Evolutionary conservation across 257 asterid genomes (phyloP), one percentile per base, ranked within the genome.

Genomic region (Voacanga thouarsii): DNA sequence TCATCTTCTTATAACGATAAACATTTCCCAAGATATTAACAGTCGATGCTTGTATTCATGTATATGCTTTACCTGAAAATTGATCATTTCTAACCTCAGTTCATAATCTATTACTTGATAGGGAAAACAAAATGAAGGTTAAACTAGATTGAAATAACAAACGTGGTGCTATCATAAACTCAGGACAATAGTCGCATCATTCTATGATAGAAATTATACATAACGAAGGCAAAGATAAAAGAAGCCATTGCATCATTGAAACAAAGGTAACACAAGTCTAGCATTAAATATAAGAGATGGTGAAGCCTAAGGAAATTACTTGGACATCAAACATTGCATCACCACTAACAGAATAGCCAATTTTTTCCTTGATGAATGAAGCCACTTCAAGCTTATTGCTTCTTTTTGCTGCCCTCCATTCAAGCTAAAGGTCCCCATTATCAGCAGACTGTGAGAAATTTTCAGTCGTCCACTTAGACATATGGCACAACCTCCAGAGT

Each of bases 301-400:
- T 4, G n/a, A 71, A 26, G 41, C 60, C 41, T 11, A 71, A 71
- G 84, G 78, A 82, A 75, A 51, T 78, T 79, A 92, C 97, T 92
- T 92, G 97, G 83, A 92, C 84, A 83, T 92, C 97, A 78, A 92
- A 92, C 96, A 92, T 87, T 82, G 96, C 92, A 83, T 92, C 94
- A 50, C 94, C 93, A 86, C 80, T 91, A 76, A 92, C 87, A 55
- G 87, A 80, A 86, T 92, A 92, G 69, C 97, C 97, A 56, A n/a
- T n/a, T n/a, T n/a, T n/a, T n/a, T n/a, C n/a, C n/a, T n/a, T n/a
- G n/a, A n/a, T n/a, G n/a, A n/a, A n/a, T n/a, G n/a, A n/a, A n/a
- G n/a, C n/a, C n/a, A n/a, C n/a, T n/a, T n/a, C n/a, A n/a, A n/a
- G n/a, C n/a, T n/a, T n/a, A n/a, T n/a, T n/a, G n/a, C n/a, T n/a